These are phyloP conservation scores for Hypoxylon sp. DNA, from an alignment of 2,329 filamentous ascomycete species.

Conservation along the genomic window DNA sequence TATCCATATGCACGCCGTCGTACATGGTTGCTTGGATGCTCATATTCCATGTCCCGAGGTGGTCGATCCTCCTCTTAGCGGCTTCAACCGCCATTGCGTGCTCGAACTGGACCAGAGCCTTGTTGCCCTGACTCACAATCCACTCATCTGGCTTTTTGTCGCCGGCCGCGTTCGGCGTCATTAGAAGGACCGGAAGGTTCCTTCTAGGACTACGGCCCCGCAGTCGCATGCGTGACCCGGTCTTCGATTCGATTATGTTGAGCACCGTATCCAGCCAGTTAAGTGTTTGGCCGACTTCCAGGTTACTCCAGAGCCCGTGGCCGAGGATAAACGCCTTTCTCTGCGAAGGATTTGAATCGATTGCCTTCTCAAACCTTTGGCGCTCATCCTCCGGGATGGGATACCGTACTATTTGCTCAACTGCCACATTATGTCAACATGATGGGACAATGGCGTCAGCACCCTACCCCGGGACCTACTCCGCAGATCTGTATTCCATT, in stretches of 20 bases:
- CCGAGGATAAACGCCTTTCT: constrained; percentile 61
- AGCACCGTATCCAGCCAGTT: constrained; percentile 58
- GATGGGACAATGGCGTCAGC: constrained; percentile 1
- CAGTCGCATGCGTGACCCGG: constrained; percentile 38
- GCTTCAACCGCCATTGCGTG: constrained; percentile 55
- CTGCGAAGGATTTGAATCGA: constrained; percentile 50
- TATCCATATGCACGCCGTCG: constrained; percentile 63
- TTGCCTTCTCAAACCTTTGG: constrained; percentile 54
- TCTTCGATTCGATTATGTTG: constrained; percentile 48
- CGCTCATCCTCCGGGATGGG: constrained; percentile 59
- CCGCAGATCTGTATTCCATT: constrained; percentile 48
- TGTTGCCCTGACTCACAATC: constrained; percentile 62
- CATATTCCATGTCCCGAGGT: constrained; percentile 65
- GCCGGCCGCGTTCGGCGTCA: constrained; percentile 62
- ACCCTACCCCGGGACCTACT: constrained; percentile 39
- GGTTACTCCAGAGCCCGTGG: constrained; percentile 63
- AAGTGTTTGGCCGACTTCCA: constrained; percentile 57
- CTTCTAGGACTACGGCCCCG: constrained; percentile 27
- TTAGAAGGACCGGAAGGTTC: constrained; percentile 51
- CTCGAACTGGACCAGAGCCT: constrained; percentile 62
- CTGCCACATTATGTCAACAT: constrained; percentile 43
- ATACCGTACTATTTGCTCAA: constrained; percentile 60
- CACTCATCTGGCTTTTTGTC: constrained; percentile 61
- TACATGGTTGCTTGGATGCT: constrained; percentile 62
- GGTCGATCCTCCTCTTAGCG: constrained; percentile 56